Percentiles rank a stretch among this genome's conserved stretches.
Evolutionary conservation across 2,329 filamentous ascomycete species (phyloP).

Genomic region (Fusarium acutatum): DNA sequence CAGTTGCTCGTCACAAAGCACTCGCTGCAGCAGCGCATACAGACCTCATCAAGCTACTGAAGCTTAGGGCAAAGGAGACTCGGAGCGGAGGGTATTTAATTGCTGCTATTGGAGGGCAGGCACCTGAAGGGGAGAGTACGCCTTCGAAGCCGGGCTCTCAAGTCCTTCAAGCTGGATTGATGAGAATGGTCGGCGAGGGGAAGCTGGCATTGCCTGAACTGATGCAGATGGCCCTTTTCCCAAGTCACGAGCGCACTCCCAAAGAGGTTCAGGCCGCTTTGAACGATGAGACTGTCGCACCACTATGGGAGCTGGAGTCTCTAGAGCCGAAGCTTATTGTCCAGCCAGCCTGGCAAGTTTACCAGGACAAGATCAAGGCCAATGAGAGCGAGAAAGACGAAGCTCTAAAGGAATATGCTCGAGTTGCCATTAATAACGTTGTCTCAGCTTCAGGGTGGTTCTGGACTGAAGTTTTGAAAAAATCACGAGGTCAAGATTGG

Average conservation of each 20-base stretch:
- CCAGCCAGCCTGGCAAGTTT: not conserved
- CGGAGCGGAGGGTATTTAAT: not conserved
- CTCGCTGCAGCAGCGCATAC: not conserved
- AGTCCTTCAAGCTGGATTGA: not conserved
- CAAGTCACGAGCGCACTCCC: not conserved
- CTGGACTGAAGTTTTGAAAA: slow-evolving; percentile 1
- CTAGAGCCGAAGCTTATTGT: not conserved
- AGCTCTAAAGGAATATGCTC: not conserved
- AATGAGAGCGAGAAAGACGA: fast-evolving
- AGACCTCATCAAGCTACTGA: not conserved
- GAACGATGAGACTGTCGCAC: not conserved
- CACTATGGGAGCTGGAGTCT: not conserved
- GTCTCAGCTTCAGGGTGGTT: not conserved
- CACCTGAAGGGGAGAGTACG: not conserved
- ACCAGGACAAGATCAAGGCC: not conserved
- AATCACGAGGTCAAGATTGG: not conserved
- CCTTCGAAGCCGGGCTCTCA: not conserved
- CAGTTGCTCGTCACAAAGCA: not conserved
- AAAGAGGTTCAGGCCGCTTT: not conserved
- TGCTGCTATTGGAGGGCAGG: not conserved
- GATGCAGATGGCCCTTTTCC: slow-evolving; percentile 4
- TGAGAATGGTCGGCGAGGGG: slow-evolving; percentile 1
- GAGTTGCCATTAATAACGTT: not conserved
- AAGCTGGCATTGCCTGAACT: not conserved
- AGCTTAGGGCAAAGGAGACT: not conserved